phyloP scores from a whole-genome alignment of 139 green algal species.

The Eudorina sp. region DNA sequence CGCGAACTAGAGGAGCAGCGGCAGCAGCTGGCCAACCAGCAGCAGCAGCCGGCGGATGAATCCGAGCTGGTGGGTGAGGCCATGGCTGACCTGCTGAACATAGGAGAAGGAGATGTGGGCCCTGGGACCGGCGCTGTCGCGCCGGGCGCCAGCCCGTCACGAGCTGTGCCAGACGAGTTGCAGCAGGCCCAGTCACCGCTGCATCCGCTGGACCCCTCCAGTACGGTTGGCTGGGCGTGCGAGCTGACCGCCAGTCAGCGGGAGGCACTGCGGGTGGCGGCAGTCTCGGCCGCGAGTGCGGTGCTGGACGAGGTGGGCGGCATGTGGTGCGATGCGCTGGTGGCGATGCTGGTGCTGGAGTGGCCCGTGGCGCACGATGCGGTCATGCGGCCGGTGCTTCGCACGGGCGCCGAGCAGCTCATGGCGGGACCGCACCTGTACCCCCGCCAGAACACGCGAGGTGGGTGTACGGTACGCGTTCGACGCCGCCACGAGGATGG shows the following conservation, averaged over 20 bases:
- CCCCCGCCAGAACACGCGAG: conserved; percentile 14
- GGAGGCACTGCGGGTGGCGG: conserved; percentile 55
- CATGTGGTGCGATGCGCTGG: conserved; percentile 85
- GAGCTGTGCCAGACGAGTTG: too few species aligned
- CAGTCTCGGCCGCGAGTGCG: conserved; percentile 38
- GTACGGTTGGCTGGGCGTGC: conserved; percentile 26
- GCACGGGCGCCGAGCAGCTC: conserved; percentile 58
- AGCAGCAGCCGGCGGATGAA: not conserved
- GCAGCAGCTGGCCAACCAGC: not conserved
- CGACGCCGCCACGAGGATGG: too few species aligned
- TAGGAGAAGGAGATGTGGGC: not conserved
- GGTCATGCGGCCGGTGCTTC: conserved; percentile 52
- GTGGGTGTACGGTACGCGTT: too few species aligned
- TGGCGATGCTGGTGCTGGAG: conserved; percentile 72
- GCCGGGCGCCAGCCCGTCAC: too few species aligned
- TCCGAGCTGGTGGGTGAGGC: not conserved
- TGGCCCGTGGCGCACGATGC: conserved; percentile 67
- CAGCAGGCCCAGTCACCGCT: not conserved
- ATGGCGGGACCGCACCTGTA: conserved; percentile 58
- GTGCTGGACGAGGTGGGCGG: conserved; percentile 67
- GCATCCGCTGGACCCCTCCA: conserved; percentile 30
- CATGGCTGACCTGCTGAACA: not conserved
- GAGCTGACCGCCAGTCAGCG: conserved; percentile 43
- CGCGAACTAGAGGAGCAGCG: conserved; percentile 15
- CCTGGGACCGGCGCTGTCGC: too few species aligned